phyloP scores from a whole-genome alignment of 768 basidiomycete genomes.

The Amyloporia xantha region DNA sequence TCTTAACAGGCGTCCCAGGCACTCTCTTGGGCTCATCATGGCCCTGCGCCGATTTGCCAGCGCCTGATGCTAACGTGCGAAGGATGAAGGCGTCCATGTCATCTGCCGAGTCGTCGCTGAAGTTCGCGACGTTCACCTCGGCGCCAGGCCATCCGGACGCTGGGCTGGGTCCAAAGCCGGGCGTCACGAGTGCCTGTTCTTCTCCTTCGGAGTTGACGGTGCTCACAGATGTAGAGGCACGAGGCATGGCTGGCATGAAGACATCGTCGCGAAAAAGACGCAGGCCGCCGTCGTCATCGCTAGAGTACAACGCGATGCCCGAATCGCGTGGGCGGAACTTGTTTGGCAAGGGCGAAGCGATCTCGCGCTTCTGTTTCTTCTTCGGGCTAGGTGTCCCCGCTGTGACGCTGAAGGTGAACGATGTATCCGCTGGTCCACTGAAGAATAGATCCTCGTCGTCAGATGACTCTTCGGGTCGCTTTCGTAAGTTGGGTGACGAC shows the following conservation, averaged over 20 bases:
- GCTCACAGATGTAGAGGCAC: constrained; percentile 56
- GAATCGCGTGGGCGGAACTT: constrained; percentile 74
- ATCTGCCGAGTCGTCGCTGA: constrained; percentile 16
- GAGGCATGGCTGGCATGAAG: constrained; percentile 38
- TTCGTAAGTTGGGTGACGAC: constrained; percentile 14
- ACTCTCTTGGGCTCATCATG: constrained; percentile 47
- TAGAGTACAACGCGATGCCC: constrained; percentile 55
- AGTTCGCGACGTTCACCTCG: constrained; percentile 36
- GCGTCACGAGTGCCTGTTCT: constrained; percentile 68
- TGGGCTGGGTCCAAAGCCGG: constrained; percentile 46
- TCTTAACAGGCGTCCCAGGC: constrained; percentile 82
- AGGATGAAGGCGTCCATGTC: constrained; percentile 65
- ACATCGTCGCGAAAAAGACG: constrained; percentile 6
- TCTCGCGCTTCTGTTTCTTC: constrained; percentile 26
- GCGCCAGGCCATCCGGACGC: constrained; percentile 57
- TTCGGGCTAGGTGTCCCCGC: constrained; percentile 51
- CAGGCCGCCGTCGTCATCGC: constrained; percentile 19
- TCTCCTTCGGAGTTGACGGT: constrained; percentile 54
- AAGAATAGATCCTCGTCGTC: constrained; percentile 24
- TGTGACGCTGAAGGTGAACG: constrained; percentile 52
- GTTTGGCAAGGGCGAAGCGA: constrained; percentile 38
- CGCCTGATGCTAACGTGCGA: constrained; percentile 54
- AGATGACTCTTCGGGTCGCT: constrained; percentile 14
- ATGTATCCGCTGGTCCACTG: constrained; percentile 36
- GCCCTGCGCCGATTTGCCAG: constrained; percentile 36